These are phyloP conservation scores for Gossypium anomalum DNA, from an alignment of 345 rosid species.

Conservation along the genomic window DNA sequence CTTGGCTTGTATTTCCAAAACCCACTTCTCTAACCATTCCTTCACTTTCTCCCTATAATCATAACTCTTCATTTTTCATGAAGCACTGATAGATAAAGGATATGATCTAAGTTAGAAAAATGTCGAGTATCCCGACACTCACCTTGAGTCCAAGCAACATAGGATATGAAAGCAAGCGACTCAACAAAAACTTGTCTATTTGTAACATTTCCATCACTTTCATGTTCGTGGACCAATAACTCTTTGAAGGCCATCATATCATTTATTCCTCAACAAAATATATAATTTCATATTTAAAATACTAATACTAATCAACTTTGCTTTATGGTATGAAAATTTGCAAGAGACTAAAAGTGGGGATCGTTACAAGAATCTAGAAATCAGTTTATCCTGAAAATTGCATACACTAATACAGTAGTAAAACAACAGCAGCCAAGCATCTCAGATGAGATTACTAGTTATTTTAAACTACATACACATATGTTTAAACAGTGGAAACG, in stretches of 20 bases:
- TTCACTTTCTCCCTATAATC: too few relatives aligned
- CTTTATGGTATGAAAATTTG: neutral
- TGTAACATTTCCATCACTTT: conserved; percentile 14
- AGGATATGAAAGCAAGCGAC: too few relatives aligned
- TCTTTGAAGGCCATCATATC: conserved; percentile 42
- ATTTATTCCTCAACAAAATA: neutral
- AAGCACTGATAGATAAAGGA: too few relatives aligned
- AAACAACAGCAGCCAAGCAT: neutral
- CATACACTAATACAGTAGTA: neutral
- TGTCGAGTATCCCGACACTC: too few relatives aligned
- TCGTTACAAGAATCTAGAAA: neutral
- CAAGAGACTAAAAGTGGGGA: neutral
- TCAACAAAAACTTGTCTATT: conserved; percentile 9
- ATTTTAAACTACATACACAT: neutral
- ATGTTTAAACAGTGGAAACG: neutral
- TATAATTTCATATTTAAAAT: too few relatives aligned
- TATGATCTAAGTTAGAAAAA: too few relatives aligned
- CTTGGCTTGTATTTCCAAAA: too few relatives aligned
- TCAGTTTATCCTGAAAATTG: neutral
- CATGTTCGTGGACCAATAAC: conserved; percentile 49
- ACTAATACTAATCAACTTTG: neutral
- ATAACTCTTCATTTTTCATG: too few relatives aligned
- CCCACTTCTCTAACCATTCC: too few relatives aligned
- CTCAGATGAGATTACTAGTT: neutral
- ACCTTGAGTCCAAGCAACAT: too few relatives aligned